A percentile compares a stretch with the other conserved stretches of the same genome.
These are phyloP conservation scores for Phalaenopsis equestris DNA, from an alignment of 106 monocot species.

Conservation along the genomic window DNA sequence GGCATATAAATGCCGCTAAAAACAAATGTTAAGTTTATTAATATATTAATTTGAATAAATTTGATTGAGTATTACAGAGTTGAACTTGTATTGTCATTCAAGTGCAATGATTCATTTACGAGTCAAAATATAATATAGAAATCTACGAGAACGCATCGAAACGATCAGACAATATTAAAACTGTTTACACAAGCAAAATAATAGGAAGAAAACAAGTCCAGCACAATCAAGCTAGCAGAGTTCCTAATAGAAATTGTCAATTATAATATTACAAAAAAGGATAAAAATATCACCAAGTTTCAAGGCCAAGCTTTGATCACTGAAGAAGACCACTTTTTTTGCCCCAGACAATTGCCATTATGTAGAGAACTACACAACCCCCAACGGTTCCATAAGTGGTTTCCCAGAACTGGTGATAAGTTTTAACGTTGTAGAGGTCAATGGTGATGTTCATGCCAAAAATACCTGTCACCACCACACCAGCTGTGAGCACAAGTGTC, in stretches of 20 bases:
- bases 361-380: slow-evolving; percentile 18
- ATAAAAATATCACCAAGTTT: not conserved
- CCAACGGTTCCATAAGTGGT: slow-evolving; percentile 20
- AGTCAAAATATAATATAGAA: no score
- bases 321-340: slow-evolving; percentile 26
- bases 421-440: slow-evolving; percentile 7
- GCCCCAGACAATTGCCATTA: slow-evolving; percentile 25
- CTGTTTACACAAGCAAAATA: no score
- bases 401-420: slow-evolving; percentile 19
- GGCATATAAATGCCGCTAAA: no score
- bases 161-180: no score
- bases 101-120: no score
- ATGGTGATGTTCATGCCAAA: slow-evolving; percentile 26
- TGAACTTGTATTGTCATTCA: no score
- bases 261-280: not conserved
- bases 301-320: not conserved
- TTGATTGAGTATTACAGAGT: no score
- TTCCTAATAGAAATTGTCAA: not conserved
- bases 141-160: no score
- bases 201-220: no score
- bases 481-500: slow-evolving; percentile 19
- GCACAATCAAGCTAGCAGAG: not conserved
- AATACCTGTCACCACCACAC: slow-evolving; percentile 16
- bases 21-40: no score
- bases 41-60: no score